Evolutionary conservation across 805 yeast species (phyloP).

Genomic region (Metschnikowia koreensis): DNA sequence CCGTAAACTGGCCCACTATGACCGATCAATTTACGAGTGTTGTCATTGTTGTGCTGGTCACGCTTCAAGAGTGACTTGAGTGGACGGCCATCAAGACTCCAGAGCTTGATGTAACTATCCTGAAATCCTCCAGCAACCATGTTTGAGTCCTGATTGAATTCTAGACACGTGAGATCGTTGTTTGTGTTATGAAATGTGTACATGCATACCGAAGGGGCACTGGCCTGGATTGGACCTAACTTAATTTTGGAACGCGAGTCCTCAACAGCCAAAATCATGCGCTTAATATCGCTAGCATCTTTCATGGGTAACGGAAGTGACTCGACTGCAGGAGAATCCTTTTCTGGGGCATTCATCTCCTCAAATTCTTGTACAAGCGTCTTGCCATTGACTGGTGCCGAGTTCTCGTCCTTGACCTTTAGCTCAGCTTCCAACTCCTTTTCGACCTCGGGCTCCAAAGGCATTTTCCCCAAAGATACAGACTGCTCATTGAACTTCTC

Average conservation of each 20-base stretch:
- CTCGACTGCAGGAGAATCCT: slow-evolving; percentile 72
- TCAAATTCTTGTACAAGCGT: slow-evolving; percentile 66
- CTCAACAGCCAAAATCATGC: slow-evolving; percentile 73
- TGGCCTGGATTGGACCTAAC: slow-evolving; percentile 68
- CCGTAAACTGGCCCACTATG: slow-evolving; percentile 96
- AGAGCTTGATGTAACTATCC: slow-evolving; percentile 84
- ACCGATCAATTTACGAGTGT: slow-evolving; percentile 68
- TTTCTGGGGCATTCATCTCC: slow-evolving; percentile 51
- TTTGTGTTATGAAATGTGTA: slow-evolving; percentile 96
- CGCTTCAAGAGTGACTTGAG: slow-evolving; percentile 57
- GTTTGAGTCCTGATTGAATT: slow-evolving; percentile 84
- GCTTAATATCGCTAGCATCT: slow-evolving; percentile 73
- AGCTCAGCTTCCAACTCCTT: slow-evolving; percentile 84
- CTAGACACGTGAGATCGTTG: slow-evolving; percentile 80
- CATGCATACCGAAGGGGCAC: slow-evolving; percentile 94
- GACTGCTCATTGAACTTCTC: slow-evolving; percentile 67
- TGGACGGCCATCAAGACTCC: slow-evolving; percentile 93
- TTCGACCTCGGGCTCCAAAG: slow-evolving; percentile 79
- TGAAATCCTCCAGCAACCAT: slow-evolving; percentile 92
- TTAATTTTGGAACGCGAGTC: slow-evolving; percentile 77
- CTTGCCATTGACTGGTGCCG: slow-evolving; percentile 33
- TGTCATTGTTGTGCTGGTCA: slow-evolving; percentile 49
- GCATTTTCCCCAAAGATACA: slow-evolving; percentile 79
- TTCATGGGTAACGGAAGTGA: slow-evolving; percentile 82
- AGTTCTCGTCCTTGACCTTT: slow-evolving; percentile 66